A percentile compares a stretch with the other conserved stretches of the same genome.
Conservation (phyloP, 129 eudicot genomes). For the sunflower (Helianthus annuus) region HanXRQr2.0-SUNRISE NC_035441.2:184667895-184668394, state of each 20-base stretch:
- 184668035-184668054: background rate
- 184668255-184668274: too few species aligned
- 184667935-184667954: constrained; percentile 75
- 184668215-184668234: background rate
- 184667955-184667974: constrained; percentile 81
- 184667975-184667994: background rate
- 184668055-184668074: constrained; percentile 76
- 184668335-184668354: too few species aligned
- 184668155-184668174: constrained; percentile 59
- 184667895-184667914: constrained; percentile 65
- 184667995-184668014: background rate
- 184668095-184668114: constrained; percentile 68
- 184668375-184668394: too few species aligned
- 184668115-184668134: constrained; percentile 75
- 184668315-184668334: too few species aligned
- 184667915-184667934: constrained; percentile 79
- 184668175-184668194: constrained; percentile 70
- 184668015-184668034: background rate
- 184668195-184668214: constrained; percentile 35
- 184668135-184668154: constrained; percentile 65
- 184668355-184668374: too few species aligned
- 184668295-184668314: too few species aligned
- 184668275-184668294: too few species aligned
- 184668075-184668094: constrained; percentile 64
- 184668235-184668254: too few species aligned